A percentile compares a stretch with the other conserved stretches of the same genome.
phyloP scores from a whole-genome alignment of 305 asterid genomes.

The Fraxinus sp. region DNA sequence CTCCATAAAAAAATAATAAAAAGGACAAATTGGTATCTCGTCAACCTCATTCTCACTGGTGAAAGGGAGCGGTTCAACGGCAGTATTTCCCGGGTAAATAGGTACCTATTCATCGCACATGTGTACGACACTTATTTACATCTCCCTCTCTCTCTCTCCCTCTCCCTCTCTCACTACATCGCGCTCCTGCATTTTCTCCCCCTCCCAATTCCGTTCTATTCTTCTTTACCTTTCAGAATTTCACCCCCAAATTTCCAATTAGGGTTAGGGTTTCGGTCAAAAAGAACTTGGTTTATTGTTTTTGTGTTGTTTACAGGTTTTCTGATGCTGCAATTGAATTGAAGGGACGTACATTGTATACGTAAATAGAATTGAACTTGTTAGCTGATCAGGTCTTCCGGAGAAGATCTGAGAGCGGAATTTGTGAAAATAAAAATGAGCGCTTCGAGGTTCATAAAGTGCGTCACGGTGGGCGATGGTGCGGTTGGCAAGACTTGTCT shows the following conservation, averaged over 20 bases:
- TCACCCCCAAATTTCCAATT: not conserved
- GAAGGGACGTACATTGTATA: not conserved
- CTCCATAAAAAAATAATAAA: too few species aligned
- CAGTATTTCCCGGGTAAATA: conserved; percentile 23
- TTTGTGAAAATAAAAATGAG: conserved; percentile 30
- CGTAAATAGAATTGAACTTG: not conserved
- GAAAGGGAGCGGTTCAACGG: conserved; percentile 23
- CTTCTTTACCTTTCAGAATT: not conserved
- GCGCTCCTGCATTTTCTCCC: not conserved
- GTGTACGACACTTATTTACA: not conserved
- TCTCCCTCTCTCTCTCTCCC: conserved; percentile 7
- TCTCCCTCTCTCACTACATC: not conserved
- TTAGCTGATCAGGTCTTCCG: conserved; percentile 25
- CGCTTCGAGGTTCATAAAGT: conserved; percentile 53
- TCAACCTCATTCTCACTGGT: not conserved
- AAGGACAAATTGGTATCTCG: not conserved
- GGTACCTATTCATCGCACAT: conserved; percentile 4
- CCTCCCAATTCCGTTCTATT: not conserved
- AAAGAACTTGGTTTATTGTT: not conserved
- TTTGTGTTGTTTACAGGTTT: conserved; percentile 16
- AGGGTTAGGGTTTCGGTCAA: not conserved
- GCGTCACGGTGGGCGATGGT: conserved; percentile 56
- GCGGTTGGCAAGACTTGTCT: conserved; percentile 54
- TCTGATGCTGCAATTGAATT: not conserved
- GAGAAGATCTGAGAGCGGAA: conserved; percentile 27